These are phyloP conservation scores for Quercus phellos DNA, from an alignment of 331 rosid species.

Conservation along the genomic window DNA sequence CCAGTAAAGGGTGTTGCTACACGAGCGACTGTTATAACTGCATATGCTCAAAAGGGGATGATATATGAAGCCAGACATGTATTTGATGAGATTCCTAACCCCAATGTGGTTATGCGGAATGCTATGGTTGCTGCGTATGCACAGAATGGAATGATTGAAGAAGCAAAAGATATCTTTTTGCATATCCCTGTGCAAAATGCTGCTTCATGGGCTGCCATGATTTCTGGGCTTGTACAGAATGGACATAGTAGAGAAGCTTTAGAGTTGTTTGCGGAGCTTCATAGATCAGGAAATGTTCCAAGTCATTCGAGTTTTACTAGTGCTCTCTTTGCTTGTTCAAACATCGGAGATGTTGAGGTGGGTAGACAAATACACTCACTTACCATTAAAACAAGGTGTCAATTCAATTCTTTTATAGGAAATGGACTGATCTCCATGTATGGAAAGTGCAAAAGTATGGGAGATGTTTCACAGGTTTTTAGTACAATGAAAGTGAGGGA, in stretches of 20 bases:
- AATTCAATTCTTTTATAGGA: constrained; percentile 29
- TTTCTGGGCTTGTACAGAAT: constrained; percentile 31
- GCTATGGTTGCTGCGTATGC: constrained; percentile 38
- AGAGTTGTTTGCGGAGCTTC: constrained; percentile 30
- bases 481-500: constrained; percentile 19
- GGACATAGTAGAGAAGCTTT: constrained; percentile 32
- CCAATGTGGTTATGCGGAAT: constrained; percentile 35
- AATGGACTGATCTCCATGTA: constrained; percentile 40
- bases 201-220: constrained; percentile 38
- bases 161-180: constrained; percentile 29
- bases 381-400: constrained; percentile 29
- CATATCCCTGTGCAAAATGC: constrained; percentile 19
- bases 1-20: constrained; percentile 17
- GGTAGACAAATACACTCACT: constrained; percentile 33
- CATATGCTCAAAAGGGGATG: constrained; percentile 32
- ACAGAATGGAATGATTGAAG: constrained; percentile 43
- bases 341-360: constrained; percentile 15
- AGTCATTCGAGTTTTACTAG: constrained; percentile 32
- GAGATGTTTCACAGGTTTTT: constrained; percentile 17
- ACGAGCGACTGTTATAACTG: constrained; percentile 26
- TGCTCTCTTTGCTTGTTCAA: constrained; percentile 32
- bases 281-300: constrained; percentile 25
- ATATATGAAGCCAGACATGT: constrained; percentile 23
- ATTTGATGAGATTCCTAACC: constrained; percentile 26
- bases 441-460: constrained; percentile 21